These are phyloP conservation scores for Neurospora sp. DNA, from an alignment of 495 filamentous ascomycete species.

Conservation along the genomic window DNA sequence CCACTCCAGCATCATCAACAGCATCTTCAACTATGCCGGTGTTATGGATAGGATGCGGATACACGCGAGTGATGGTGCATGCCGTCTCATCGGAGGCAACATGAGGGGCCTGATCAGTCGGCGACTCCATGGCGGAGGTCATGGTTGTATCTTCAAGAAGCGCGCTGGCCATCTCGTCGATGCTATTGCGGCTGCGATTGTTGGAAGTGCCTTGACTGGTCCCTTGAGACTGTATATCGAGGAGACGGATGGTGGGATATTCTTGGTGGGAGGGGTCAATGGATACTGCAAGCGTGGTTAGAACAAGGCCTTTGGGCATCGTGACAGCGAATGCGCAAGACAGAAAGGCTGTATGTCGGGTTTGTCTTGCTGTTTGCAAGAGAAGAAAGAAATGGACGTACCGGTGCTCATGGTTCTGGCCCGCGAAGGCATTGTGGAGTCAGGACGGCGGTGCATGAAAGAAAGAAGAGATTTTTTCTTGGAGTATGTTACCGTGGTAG, in stretches of 20 bases:
- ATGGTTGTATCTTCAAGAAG: slow-evolving; percentile 19
- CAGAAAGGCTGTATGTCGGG: background rate
- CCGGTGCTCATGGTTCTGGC: background rate
- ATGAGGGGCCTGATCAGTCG: background rate
- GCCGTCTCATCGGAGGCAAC: background rate
- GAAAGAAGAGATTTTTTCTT: slow-evolving; percentile 8
- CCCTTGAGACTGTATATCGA: background rate
- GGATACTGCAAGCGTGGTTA: background rate
- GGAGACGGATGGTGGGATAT: background rate
- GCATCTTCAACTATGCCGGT: background rate
- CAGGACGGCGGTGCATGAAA: background rate
- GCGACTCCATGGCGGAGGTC: background rate
- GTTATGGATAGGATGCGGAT: background rate
- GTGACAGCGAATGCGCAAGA: background rate
- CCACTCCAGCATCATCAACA: background rate
- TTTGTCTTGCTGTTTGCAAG: background rate
- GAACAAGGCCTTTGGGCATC: background rate
- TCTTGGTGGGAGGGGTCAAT: background rate
- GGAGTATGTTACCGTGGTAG: slow-evolving; percentile 2
- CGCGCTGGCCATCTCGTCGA: slow-evolving; percentile 25
- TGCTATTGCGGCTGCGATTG: slow-evolving; percentile 11
- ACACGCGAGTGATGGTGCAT: background rate
- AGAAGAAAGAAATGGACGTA: background rate
- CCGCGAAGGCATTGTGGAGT: background rate
- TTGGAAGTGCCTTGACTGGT: background rate